Percentiles rank a stretch among this genome's conserved stretches.
These are phyloP conservation scores for Hyaloscypha finlandica DNA, from an alignment of 495 filamentous ascomycete genomes.

Conservation along the genomic window DNA sequence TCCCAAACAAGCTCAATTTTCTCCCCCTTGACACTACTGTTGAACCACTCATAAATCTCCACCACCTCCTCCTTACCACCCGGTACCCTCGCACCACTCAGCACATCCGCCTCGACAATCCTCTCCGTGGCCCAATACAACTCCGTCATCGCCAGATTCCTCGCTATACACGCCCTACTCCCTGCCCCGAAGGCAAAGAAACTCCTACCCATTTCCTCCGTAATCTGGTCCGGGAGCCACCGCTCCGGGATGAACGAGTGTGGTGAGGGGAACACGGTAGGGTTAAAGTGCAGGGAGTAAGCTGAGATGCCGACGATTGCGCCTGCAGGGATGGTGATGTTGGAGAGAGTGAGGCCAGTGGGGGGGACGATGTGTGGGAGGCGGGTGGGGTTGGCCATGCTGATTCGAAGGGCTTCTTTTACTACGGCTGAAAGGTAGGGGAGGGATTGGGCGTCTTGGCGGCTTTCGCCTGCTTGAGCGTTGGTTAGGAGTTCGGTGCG, in stretches of 20 bases:
- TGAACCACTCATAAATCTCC: slow-evolving; percentile 54
- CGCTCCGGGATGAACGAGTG: slow-evolving; percentile 50
- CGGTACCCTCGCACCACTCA: slow-evolving; percentile 39
- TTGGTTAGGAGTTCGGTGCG: slow-evolving; percentile 38
- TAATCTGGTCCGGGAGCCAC: slow-evolving; percentile 43
- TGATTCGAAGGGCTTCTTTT: slow-evolving; percentile 47
- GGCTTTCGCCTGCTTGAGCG: slow-evolving; percentile 23
- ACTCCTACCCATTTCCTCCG: slow-evolving; percentile 41
- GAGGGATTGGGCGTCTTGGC: slow-evolving; percentile 36
- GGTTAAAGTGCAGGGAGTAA: slow-evolving; percentile 48
- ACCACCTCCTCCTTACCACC: slow-evolving; percentile 37
- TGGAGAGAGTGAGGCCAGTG: slow-evolving; percentile 41
- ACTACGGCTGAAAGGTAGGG: slow-evolving; percentile 46
- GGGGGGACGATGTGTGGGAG: slow-evolving; percentile 48
- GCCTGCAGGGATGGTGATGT: slow-evolving; percentile 42
- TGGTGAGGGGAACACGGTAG: slow-evolving; percentile 45
- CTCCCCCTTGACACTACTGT: slow-evolving; percentile 36
- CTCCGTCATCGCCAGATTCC: slow-evolving; percentile 47
- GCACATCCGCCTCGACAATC: slow-evolving; percentile 41
- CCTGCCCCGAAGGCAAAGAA: slow-evolving; percentile 53
- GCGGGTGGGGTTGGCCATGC: slow-evolving; percentile 52
- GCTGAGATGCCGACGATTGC: slow-evolving; percentile 46
- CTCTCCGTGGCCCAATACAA: slow-evolving; percentile 40
- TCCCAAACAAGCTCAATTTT: slow-evolving; percentile 32
- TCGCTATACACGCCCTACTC: slow-evolving; percentile 50